Evolutionary conservation across 2,329 filamentous ascomycete species (phyloP), one percentile per base, ranked within the genome.

Genomic region (Sporothrix pallida): DNA sequence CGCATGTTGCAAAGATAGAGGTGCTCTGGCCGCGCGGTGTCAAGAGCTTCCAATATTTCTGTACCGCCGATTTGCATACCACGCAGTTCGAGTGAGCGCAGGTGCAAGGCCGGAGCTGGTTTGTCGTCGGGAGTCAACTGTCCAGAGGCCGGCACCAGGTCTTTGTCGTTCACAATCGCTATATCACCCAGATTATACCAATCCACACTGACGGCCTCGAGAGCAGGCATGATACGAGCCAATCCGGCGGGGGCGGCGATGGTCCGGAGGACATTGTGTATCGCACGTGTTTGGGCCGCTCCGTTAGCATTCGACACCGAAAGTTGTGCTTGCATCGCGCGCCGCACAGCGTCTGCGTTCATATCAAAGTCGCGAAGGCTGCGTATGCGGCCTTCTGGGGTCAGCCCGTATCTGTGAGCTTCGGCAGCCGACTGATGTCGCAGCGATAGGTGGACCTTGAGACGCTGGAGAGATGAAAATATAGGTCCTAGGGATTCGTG

Each of bases 381-480:
- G 31, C 31, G 31, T 37, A 37, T 37, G 31, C 31, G 31, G 31
- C 31, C 31, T 37, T 37, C 31, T 37, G 31, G 31, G 31, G 31
- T 37, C 31, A 37, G 31, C 31, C 31, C 31, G 31, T 37, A 31
- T 56, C 8, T 37, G 17, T 56, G 44, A 44, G 62, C 70, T 4
- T 62, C 56, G 15, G 58, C 71, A 7, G 71, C 71, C 1, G 60
- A 56, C 9, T 37, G 71, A 26, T 63, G 72, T 12, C 54, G 65
- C 44, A 54, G 9, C 1, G 72, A 70, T 12, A 73, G 37, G 46
- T 56, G 54, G 2, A 70, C 26, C 7, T 68, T 65, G 23, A 73
- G 67, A 7, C 72, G 65, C 12, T 65, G 52, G 23, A 73, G 42
- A 9, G 67, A 70, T 1, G 72, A 58, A 8, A 70, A 62, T 44